Evolutionary conservation across 345 rosid species (phyloP).

Genomic region (Sonneratia alba): DNA sequence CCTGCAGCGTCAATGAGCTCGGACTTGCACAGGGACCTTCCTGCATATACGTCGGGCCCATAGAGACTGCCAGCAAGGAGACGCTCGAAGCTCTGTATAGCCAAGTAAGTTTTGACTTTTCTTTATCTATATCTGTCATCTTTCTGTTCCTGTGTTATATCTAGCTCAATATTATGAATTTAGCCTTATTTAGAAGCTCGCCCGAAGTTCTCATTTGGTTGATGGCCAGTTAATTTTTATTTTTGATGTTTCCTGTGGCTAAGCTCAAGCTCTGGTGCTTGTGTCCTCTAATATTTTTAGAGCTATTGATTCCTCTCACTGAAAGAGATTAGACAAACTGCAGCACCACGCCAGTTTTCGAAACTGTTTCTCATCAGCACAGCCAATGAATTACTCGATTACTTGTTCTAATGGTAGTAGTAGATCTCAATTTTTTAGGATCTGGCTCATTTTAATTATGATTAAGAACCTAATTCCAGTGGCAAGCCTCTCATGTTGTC

Average conservation of each 20-base stretch:
- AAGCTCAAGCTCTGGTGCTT: background rate
- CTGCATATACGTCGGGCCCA: conserved; percentile 79
- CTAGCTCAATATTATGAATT: background rate
- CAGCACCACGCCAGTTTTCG: too few species aligned
- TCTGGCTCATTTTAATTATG: background rate
- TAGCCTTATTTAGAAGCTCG: background rate
- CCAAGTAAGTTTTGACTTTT: conserved; percentile 32
- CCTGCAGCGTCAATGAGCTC: conserved; percentile 22
- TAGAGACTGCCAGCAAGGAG: conserved; percentile 87
- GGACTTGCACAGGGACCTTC: conserved; percentile 65
- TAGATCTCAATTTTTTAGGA: background rate
- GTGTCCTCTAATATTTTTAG: background rate
- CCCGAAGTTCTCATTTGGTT: background rate
- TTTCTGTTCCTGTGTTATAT: background rate
- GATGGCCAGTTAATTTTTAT: background rate
- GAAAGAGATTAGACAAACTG: too few species aligned
- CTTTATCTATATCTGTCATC: background rate
- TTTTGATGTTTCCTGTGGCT: background rate
- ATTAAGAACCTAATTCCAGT: background rate
- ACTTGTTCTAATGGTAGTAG: background rate
- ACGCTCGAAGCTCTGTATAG: conserved; percentile 89
- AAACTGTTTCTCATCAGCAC: too few species aligned
- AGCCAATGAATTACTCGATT: too few species aligned
- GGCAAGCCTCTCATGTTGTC: background rate
- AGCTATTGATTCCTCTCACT: background rate